Conservation (phyloP, 306 rosid species). For the Inga leiocalycina region DNA sequence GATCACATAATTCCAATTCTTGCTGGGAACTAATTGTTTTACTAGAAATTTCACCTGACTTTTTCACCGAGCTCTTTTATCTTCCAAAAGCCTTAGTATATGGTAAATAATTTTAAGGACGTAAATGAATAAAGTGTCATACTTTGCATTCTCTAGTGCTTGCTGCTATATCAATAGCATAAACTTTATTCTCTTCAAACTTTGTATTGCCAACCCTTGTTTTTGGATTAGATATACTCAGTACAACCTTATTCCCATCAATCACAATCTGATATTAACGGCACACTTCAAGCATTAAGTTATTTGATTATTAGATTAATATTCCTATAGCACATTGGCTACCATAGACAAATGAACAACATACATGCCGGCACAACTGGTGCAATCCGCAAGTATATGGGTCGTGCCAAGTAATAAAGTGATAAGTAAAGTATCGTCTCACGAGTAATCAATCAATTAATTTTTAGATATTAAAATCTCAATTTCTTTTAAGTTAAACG, state of each 20-base stretch:
- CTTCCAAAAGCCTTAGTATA: slow-evolving; percentile 66
- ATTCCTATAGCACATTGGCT: too few relatives aligned
- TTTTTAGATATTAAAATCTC: too few relatives aligned
- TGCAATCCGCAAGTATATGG: too few relatives aligned
- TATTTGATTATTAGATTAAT: too few relatives aligned
- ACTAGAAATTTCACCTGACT: slow-evolving; percentile 52
- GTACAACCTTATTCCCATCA: slow-evolving; percentile 74
- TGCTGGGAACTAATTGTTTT: background rate
- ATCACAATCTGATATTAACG: slow-evolving; percentile 59
- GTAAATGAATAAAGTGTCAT: background rate
- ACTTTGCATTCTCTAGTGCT: slow-evolving; percentile 82
- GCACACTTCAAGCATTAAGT: background rate
- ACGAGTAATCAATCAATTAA: too few relatives aligned
- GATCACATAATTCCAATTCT: background rate
- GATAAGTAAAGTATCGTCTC: too few relatives aligned
- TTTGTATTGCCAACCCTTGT: slow-evolving; percentile 78
- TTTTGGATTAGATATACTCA: slow-evolving; percentile 63
- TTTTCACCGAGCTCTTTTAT: slow-evolving; percentile 70
- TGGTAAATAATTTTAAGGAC: background rate
- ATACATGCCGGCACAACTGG: too few relatives aligned
- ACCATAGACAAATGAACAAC: too few relatives aligned
- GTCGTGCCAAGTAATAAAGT: too few relatives aligned
- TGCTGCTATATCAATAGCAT: slow-evolving; percentile 70
- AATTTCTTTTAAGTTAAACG: too few relatives aligned
- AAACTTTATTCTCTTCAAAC: slow-evolving; percentile 78